These are phyloP conservation scores for Conticribra weissflogii DNA, from an alignment of 108 stramenopile genomes.

Conservation along the genomic window DNA sequence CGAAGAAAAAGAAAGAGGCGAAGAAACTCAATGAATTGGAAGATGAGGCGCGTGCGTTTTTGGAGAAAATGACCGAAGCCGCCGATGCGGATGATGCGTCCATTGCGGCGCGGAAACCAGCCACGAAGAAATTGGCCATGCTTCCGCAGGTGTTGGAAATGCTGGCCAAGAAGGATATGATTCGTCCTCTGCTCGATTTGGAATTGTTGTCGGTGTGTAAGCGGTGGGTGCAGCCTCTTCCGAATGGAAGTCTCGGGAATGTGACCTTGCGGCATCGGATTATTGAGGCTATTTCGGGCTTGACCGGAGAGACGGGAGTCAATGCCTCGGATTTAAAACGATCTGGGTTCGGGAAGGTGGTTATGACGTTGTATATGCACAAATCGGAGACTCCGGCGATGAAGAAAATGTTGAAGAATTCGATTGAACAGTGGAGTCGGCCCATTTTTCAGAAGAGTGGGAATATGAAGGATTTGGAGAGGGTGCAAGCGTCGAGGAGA, in stretches of 20 bases:
- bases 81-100: conserved; percentile 81
- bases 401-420: conserved; percentile 63
- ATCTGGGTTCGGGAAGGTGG: conserved; percentile 81
- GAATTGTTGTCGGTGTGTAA: conserved; percentile 69
- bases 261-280: conserved; percentile 80
- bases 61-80: conserved; percentile 75
- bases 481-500: conserved; percentile 64
- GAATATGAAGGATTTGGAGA: conserved; percentile 84
- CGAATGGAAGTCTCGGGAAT: conserved; percentile 82
- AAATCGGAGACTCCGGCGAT: conserved; percentile 83
- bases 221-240: conserved; percentile 88
- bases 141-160: conserved; percentile 68
- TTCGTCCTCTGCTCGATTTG: conserved; percentile 73
- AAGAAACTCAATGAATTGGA: conserved; percentile 76
- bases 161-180: conserved; percentile 68
- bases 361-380: conserved; percentile 87
- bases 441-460: conserved; percentile 93
- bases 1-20: conserved; percentile 71
- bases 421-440: conserved; percentile 92
- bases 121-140: conserved; percentile 74
- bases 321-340: conserved; percentile 71
- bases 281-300: conserved; percentile 58
- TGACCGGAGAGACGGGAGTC: conserved; percentile 85
- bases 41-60: conserved; percentile 72
- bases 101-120: conserved; percentile 62